Evolutionary conservation across 208 protist genomes (phyloP).

Genomic region (Porcisia hertigi): DNA sequence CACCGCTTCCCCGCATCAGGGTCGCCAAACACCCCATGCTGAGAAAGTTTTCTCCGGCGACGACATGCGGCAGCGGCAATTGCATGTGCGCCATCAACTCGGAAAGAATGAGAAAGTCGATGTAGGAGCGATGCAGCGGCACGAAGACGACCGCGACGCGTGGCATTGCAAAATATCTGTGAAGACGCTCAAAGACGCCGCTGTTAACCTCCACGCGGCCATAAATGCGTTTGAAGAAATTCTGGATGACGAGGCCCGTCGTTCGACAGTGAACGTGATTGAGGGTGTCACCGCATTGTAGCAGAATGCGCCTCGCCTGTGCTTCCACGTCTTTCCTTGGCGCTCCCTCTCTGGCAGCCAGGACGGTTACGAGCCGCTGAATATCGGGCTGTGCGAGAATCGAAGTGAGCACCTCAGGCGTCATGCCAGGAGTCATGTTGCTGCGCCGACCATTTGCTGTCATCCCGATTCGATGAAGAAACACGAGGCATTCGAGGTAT

Average conservation of each 20-base stretch:
- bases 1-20: constrained; percentile 87
- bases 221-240: constrained; percentile 69
- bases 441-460: constrained; percentile 39
- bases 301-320: constrained; percentile 64
- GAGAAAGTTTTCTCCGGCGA: constrained; percentile 88
- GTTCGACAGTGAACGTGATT: constrained; percentile 61
- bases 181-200: constrained; percentile 58
- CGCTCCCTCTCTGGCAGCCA: constrained; percentile 46
- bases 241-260: constrained; percentile 57
- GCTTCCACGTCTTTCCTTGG: constrained; percentile 39
- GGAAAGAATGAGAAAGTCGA: constrained; percentile 90
- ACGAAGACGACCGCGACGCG: constrained; percentile 69
- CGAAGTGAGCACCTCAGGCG: constrained; percentile 35
- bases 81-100: constrained; percentile 74
- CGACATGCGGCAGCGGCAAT: constrained; percentile 79
- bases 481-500: constrained; percentile 35
- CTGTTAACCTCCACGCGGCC: constrained; percentile 65
- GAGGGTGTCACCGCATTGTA: constrained; percentile 71
- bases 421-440: constrained; percentile 53
- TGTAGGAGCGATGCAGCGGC: constrained; percentile 83
- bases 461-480: constrained; percentile 49
- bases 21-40: constrained; percentile 62
- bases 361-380: constrained; percentile 39
- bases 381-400: constrained; percentile 71
- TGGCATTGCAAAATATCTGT: constrained; percentile 46